phyloP scores from a whole-genome alignment of 1,284 basidiomycete genomes.

The Fomitiporia mediterranea region DNA sequence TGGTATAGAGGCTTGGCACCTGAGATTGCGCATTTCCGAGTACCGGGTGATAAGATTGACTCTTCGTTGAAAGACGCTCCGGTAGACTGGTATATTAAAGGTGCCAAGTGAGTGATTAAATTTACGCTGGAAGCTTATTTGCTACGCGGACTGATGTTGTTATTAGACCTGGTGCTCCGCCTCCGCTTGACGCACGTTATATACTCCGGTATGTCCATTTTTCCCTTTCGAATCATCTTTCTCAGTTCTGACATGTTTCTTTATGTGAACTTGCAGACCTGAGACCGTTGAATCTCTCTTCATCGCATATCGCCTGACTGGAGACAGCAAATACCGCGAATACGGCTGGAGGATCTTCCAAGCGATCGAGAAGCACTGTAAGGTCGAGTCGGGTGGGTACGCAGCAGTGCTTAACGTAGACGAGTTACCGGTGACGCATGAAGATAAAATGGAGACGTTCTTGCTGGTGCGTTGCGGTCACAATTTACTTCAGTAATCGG shows the following conservation, averaged over 20 bases:
- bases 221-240: slow-evolving; percentile 11
- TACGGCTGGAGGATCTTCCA: slow-evolving; percentile 90
- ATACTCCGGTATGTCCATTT: slow-evolving; percentile 63
- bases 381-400: slow-evolving; percentile 74
- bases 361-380: slow-evolving; percentile 83
- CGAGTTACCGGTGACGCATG: slow-evolving; percentile 55
- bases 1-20: slow-evolving; percentile 67
- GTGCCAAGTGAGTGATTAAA: slow-evolving; percentile 42
- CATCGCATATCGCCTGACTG: slow-evolving; percentile 82
- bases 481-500: neutral
- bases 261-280: slow-evolving; percentile 50
- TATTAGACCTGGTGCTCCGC: slow-evolving; percentile 41
- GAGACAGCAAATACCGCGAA: slow-evolving; percentile 76
- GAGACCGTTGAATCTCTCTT: slow-evolving; percentile 95
- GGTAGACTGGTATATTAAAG: slow-evolving; percentile 88
- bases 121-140: neutral
- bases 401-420: slow-evolving; percentile 85
- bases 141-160: neutral
- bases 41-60: slow-evolving; percentile 48
- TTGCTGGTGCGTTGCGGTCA: slow-evolving; percentile 57
- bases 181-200: slow-evolving; percentile 82
- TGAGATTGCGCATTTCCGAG: slow-evolving; percentile 78
- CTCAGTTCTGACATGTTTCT: slow-evolving; percentile 2
- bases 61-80: slow-evolving; percentile 30
- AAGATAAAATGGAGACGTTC: slow-evolving; percentile 97